Conservation (phyloP, 2,329 filamentous ascomycete species). For the Aspergillaceae sp. region DNA sequence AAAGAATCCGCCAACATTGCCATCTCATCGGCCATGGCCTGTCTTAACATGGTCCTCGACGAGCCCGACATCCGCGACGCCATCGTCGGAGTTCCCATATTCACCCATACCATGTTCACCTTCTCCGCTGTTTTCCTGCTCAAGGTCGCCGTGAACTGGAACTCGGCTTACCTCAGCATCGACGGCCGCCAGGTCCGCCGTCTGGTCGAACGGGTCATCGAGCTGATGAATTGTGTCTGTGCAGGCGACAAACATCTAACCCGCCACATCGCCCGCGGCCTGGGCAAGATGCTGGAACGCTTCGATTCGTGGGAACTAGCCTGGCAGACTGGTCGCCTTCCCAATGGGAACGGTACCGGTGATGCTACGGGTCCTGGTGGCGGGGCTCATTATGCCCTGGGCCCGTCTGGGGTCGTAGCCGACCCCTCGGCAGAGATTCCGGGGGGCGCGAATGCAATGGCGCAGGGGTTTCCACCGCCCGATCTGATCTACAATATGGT, state of each 20-base stretch:
- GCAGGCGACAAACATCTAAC: slow-evolving; percentile 36
- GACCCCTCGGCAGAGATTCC: slow-evolving; percentile 20
- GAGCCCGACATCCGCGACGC: slow-evolving; percentile 42
- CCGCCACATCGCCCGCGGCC: slow-evolving; percentile 33
- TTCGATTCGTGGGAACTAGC: slow-evolving; percentile 33
- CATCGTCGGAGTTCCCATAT: slow-evolving; percentile 40
- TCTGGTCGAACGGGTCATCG: slow-evolving; percentile 33
- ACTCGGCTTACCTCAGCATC: slow-evolving; percentile 33
- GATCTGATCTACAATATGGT: slow-evolving; percentile 37
- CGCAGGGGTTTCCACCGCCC: slow-evolving; percentile 32
- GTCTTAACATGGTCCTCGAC: slow-evolving; percentile 40
- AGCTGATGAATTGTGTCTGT: slow-evolving; percentile 32
- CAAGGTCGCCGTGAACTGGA: slow-evolving; percentile 39
- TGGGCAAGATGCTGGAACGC: slow-evolving; percentile 35
- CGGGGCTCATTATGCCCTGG: background rate
- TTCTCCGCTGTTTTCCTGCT: slow-evolving; percentile 40
- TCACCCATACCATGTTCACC: slow-evolving; percentile 39
- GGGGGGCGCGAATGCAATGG: slow-evolving; percentile 34
- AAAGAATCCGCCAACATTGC: slow-evolving; percentile 39
- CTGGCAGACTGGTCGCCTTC: slow-evolving; percentile 15
- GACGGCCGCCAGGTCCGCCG: slow-evolving; percentile 31
- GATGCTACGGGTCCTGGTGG: slow-evolving; percentile 6
- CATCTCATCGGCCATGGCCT: slow-evolving; percentile 41
- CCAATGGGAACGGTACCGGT: background rate
- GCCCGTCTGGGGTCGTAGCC: too few relatives aligned